These are phyloP conservation scores for Caloboletus firmus DNA, from an alignment of 1,284 basidiomycete genomes.

Conservation along the genomic window DNA sequence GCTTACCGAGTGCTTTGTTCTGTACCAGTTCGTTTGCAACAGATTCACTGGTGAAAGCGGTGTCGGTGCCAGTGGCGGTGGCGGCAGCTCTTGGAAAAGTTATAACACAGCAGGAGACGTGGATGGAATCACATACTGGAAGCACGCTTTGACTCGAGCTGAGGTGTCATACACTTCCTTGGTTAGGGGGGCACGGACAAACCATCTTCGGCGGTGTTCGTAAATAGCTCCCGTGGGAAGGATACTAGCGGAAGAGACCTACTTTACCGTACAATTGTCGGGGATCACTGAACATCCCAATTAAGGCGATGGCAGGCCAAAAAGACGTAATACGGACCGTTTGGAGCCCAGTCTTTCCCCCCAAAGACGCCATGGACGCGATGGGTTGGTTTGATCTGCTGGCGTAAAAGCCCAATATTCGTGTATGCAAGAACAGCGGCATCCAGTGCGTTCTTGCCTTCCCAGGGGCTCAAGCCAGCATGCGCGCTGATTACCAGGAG, in stretches of 20 bases:
- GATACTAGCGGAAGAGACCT: conserved; percentile 12
- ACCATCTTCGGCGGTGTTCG: conserved; percentile 45
- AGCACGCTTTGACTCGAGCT: conserved; percentile 65
- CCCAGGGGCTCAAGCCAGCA: conserved; percentile 71
- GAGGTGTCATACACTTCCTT: conserved; percentile 56
- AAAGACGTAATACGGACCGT: conserved; percentile 42
- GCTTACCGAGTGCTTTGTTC: conserved; percentile 56
- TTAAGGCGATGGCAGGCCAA: not conserved
- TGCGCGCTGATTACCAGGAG: conserved; percentile 50
- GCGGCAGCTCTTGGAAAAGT: conserved; percentile 19
- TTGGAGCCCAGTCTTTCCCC: conserved; percentile 61
- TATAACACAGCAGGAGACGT: not conserved
- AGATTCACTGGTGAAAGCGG: conserved; percentile 44
- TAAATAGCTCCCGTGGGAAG: not conserved
- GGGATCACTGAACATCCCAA: conserved; percentile 61
- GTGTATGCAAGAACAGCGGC: conserved; percentile 75
- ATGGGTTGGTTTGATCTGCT: conserved; percentile 64
- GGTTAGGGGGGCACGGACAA: conserved; percentile 67
- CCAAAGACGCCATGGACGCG: conserved; percentile 66
- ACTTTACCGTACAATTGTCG: conserved; percentile 68
- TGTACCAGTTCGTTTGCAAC: conserved; percentile 62
- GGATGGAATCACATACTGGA: conserved; percentile 52
- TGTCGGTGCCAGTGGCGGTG: conserved; percentile 67
- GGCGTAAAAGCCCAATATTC: conserved; percentile 70
- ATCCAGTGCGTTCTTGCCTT: conserved; percentile 75